A percentile compares a stretch with the other conserved stretches of the same genome.
phyloP scores from a whole-genome alignment of 805 yeast genomes.

The Spathaspora arborariae region DNA sequence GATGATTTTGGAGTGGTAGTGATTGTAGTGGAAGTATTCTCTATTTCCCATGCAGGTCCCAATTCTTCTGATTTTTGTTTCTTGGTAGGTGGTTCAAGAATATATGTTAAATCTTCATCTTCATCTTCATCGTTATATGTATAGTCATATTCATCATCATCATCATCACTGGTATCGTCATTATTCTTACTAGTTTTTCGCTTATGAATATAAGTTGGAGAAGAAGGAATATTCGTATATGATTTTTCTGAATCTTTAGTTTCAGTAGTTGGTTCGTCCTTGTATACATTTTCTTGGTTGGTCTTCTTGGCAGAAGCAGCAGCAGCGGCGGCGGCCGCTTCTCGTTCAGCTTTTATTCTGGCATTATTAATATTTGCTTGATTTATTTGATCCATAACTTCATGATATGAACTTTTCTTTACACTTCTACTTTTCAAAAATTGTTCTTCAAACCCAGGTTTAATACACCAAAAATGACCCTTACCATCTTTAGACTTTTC shows the following conservation, averaged over 20 bases:
- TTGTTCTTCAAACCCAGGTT: slow-evolving; percentile 75
- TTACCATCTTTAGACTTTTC: slow-evolving; percentile 88
- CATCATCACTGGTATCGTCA: neutral
- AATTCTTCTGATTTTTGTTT: slow-evolving; percentile 10
- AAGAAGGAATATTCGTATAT: slow-evolving; percentile 27
- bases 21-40: neutral
- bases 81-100: slow-evolving; percentile 14
- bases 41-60: slow-evolving; percentile 3
- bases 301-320: neutral
- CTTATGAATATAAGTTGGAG: slow-evolving; percentile 18
- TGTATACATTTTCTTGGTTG: neutral
- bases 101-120: slow-evolving; percentile 13
- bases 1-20: slow-evolving; percentile 3
- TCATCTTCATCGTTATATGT: slow-evolving; percentile 16
- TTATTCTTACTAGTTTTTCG: slow-evolving; percentile 7
- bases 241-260: slow-evolving; percentile 8
- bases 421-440: slow-evolving; percentile 63
- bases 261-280: neutral
- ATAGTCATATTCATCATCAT: slow-evolving; percentile 7
- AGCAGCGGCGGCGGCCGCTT: slow-evolving; percentile 5
- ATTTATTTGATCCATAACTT: slow-evolving; percentile 40
- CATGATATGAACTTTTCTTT: slow-evolving; percentile 41
- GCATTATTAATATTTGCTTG: slow-evolving; percentile 8
- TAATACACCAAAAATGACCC: slow-evolving; percentile 92
- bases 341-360: slow-evolving; percentile 7